phyloP scores from a whole-genome alignment of 331 rosid genomes.

The Malus hybrid region DNA sequence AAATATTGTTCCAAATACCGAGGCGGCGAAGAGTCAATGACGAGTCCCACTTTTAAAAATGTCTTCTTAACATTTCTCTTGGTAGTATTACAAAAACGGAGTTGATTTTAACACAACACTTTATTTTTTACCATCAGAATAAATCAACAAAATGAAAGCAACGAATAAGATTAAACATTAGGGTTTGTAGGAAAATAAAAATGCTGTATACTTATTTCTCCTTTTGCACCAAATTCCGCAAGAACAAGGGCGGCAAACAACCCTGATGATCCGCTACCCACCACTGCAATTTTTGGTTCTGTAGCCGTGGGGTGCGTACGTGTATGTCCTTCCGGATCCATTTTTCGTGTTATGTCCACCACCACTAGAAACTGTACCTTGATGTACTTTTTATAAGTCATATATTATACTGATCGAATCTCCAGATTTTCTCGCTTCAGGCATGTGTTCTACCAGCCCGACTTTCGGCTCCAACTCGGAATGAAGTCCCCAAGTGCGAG shows the following conservation, averaged over 20 bases:
- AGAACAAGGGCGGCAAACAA: constrained; percentile 87
- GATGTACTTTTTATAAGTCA: constrained; percentile 32
- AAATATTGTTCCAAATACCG: too few species aligned
- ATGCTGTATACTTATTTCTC: too few species aligned
- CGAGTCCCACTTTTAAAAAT: too few species aligned
- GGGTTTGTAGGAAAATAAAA: too few species aligned
- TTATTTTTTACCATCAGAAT: too few species aligned
- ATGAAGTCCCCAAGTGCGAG: constrained; percentile 86
- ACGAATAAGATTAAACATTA: too few species aligned
- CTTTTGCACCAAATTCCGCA: constrained; percentile 50
- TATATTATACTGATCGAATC: constrained; percentile 27
- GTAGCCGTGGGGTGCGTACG: constrained; percentile 5
- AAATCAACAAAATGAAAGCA: too few species aligned
- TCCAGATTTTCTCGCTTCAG: constrained; percentile 30
- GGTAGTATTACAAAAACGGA: too few species aligned
- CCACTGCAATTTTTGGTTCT: constrained; percentile 72
- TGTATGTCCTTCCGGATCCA: constrained; percentile 19
- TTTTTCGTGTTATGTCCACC: constrained; percentile 18
- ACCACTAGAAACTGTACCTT: constrained; percentile 16
- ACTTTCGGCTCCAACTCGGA: constrained; percentile 72
- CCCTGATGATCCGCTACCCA: constrained; percentile 94
- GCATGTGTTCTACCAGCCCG: constrained; percentile 67
- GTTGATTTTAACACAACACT: too few species aligned
- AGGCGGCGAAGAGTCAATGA: fast-evolving
- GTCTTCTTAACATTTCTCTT: too few species aligned